Evolutionary conservation across 257 asterid genomes (phyloP).

Genomic region (Gentiana straminea): DNA sequence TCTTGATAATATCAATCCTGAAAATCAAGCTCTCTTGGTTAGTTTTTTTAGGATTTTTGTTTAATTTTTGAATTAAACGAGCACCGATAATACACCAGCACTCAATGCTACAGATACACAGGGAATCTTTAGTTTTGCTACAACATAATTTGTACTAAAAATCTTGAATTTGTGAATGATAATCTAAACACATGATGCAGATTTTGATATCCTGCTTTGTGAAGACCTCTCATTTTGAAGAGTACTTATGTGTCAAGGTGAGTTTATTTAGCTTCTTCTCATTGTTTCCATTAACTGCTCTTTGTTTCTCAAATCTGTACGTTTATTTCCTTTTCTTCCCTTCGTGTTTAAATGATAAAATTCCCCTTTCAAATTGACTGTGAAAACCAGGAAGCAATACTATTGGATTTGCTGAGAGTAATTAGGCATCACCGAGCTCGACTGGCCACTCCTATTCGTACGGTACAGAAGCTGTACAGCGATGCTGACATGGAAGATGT

Average conservation of each 20-base stretch:
- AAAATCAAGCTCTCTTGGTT: conserved; percentile 85
- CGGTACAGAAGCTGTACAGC: conserved; percentile 67
- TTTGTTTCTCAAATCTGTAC: too few relatives aligned
- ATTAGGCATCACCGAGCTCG: conserved; percentile 91
- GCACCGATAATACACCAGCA: too few relatives aligned
- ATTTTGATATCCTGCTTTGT: conserved; percentile 91
- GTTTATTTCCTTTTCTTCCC: too few relatives aligned
- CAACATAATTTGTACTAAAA: too few relatives aligned
- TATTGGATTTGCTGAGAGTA: conserved; percentile 91
- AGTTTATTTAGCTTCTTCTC: conserved; percentile 6
- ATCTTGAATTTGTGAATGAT: too few relatives aligned
- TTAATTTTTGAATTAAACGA: too few relatives aligned
- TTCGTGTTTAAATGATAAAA: too few relatives aligned
- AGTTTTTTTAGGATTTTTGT: conserved; percentile 12
- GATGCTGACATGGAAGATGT: conserved; percentile 77
- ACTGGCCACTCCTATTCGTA: conserved; percentile 97
- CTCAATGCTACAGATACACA: too few relatives aligned
- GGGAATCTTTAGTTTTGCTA: too few relatives aligned
- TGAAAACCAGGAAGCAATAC: conserved; percentile 60
- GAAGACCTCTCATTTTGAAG: conserved; percentile 97
- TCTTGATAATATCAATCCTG: conserved; percentile 70
- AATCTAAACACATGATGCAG: conserved; percentile 29
- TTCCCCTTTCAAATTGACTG: conserved; percentile 1
- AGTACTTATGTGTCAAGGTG: conserved; percentile 95
- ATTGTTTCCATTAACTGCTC: too few relatives aligned